Base-by-base conservation (phyloP, 441 rosid genomes). In the Raphanus hybrid region DNA sequence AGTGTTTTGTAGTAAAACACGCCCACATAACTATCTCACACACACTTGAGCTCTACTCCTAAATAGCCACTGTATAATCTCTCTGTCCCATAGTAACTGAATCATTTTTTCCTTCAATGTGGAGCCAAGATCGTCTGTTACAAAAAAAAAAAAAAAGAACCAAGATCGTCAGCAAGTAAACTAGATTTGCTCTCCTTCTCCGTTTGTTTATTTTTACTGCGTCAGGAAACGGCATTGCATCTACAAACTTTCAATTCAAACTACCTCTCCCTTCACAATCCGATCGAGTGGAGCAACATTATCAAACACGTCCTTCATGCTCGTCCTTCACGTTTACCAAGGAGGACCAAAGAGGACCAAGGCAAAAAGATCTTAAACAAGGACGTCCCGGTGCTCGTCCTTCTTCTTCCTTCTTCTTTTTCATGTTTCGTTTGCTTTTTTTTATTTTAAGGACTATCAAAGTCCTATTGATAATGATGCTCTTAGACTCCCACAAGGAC, bases 21-120 rank as follows among this genome's bases (percentile, higher is more conserved):
- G 98, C 12, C 98, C 99, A 23, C 55, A 95, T 90, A 84, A 93
- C 93, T 66, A 93, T 93, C 80, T 23, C 26, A 23, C 26, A 23
- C 98, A 68, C 96, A 93, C 10, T 87, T 77, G 48, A 91, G 91
- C 81, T 92, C 98, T 27, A 91, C 84, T 82, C 98, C 99, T 83
- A 91, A 89, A 71, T 84, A 85, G 8, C 98, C 98, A 65, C 96
- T 91, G 74, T 91, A 90, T 23, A 95, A 78, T 58, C 85, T 90
- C 87, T 92, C 99, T 5, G 84, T 85, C 12, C 99, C 98, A 20
- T 92, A 97, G 75, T 89, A 87, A 23, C 26, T 23, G 26, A 23
- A 23, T 23, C 26, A 23, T 23, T 23, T 23, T 23, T 23, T 76
- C 26, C 71, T 71, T 85, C 65, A 95, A 86, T 86, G 79, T 82